Evolutionary conservation across 306 rosid genomes (phyloP), one percentile per base, ranked within the genome.

Genomic region (Amphicarpaea edgeworthii): DNA sequence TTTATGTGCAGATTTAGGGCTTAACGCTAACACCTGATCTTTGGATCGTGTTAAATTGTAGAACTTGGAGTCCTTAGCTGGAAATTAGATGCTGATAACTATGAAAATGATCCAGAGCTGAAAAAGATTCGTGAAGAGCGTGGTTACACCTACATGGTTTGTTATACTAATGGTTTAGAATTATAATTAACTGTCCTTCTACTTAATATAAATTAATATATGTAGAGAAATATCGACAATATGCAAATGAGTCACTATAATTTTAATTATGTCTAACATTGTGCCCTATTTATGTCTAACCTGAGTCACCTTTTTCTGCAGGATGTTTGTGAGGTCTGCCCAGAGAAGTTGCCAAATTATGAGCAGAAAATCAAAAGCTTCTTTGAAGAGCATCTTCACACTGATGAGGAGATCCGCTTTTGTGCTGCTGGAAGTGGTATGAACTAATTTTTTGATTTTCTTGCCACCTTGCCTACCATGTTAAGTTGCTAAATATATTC

Each of bases 1-100:
- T 21, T 55, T 68, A 64, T 21, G 49, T 57, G 23, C 63, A 49
- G 72, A 58, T 57, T 42, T 23, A 46, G 67, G 30, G 32, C 2
- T 55, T 20, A 26, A 19, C 16, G 3, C 54, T 62, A 20, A 64
- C 38, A 54, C 73, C 16, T 32, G 43, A 11, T 59, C 49, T 51
- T 34, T 24, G 54, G 67, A 23, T 72, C 10, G 2, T 68, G 63
- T 69, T 80, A 46, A 76, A 49, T 80, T 87, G 73, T 81, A 96
- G 99, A 90, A 80, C 98, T 96, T 81, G 98, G 99, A 83, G 97
- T 96, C n/a, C 93, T 96, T 60, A 93, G 99, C 84, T 96, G 99
- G 99, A 83, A 74, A 58, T 75, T 96, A 54, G 93, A 93, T 75
- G 98, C 97, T 32, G 96, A 96, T 83, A 90, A 85, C 80, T 66